Percentiles rank a stretch among this genome's conserved stretches.
phyloP scores from a whole-genome alignment of 78 protist genomes.

The Polysphondylium violaceum region DNA sequence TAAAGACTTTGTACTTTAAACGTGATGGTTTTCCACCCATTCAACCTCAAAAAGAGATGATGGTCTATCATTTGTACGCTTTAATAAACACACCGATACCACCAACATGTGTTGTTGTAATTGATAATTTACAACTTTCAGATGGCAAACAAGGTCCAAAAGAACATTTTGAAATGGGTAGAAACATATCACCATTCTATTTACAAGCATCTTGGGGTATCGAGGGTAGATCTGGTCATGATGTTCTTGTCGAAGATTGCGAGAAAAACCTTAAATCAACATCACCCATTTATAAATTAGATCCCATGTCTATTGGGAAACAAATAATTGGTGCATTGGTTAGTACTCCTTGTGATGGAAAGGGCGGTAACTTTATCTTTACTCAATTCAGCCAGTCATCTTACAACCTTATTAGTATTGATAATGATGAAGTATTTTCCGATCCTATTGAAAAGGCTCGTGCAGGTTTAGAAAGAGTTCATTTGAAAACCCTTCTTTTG shows the following conservation, averaged over 20 bases:
- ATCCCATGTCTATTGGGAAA: neutral
- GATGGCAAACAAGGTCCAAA: neutral
- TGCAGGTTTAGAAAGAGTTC: neutral
- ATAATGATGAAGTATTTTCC: neutral
- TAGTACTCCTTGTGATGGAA: neutral
- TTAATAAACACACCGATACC: neutral
- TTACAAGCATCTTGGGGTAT: slow-evolving; percentile 1
- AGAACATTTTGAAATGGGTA: neutral
- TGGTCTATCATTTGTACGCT: neutral
- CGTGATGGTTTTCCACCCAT: neutral
- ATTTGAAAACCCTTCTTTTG: neutral
- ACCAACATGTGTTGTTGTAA: neutral
- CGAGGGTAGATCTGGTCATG: neutral
- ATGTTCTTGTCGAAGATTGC: slow-evolving; percentile 1
- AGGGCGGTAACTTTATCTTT: neutral
- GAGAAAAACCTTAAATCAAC: neutral
- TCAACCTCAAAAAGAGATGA: neutral
- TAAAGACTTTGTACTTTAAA: neutral
- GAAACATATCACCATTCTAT: neutral
- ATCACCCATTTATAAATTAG: neutral
- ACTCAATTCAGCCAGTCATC: neutral
- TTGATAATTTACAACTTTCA: neutral
- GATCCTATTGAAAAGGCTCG: neutral
- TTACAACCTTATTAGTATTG: neutral
- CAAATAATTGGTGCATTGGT: neutral